Evolutionary conservation across 176 grass and related monocot species (phyloP).

Genomic region (Juncus effusus): DNA sequence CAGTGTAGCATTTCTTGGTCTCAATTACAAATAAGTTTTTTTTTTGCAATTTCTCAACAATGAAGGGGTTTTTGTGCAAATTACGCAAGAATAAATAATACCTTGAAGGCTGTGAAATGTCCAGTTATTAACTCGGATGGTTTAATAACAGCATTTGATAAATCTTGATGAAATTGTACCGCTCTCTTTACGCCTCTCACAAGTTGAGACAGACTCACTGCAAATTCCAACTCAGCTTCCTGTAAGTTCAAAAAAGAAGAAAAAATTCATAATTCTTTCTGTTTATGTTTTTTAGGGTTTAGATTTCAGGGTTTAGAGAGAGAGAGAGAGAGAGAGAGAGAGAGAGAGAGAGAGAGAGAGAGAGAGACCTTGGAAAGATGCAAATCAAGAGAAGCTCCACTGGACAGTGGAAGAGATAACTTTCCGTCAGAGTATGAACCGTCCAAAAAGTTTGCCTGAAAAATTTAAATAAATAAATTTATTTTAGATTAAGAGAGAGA

Average conservation of each 20-base stretch:
- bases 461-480: slow-evolving; percentile 8
- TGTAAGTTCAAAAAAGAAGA: slow-evolving; percentile 26
- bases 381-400: slow-evolving; percentile 55
- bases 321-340: slow-evolving; percentile 13
- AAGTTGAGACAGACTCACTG: slow-evolving; percentile 59
- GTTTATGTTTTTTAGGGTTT: too few species aligned
- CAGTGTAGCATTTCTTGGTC: too few species aligned
- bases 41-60: too few species aligned
- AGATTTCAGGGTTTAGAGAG: not conserved
- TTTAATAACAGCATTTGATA: slow-evolving; percentile 38
- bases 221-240: slow-evolving; percentile 78
- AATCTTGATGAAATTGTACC: slow-evolving; percentile 70
- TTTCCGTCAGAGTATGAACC: slow-evolving; percentile 73
- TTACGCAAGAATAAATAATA: slow-evolving; percentile 16
- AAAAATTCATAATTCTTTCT: too few species aligned
- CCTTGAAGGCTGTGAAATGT: slow-evolving; percentile 83
- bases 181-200: slow-evolving; percentile 53
- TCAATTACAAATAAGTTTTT: not conserved
- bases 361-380: slow-evolving; percentile 64
- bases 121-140: slow-evolving; percentile 65
- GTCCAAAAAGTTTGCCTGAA: slow-evolving; percentile 69
- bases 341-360: slow-evolving; percentile 15
- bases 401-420: slow-evolving; percentile 66
- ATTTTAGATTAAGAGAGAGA: not conserved
- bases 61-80: not conserved